Conservation (phyloP, 495 filamentous ascomycete species). For the Bombardia bombarda region DNA sequence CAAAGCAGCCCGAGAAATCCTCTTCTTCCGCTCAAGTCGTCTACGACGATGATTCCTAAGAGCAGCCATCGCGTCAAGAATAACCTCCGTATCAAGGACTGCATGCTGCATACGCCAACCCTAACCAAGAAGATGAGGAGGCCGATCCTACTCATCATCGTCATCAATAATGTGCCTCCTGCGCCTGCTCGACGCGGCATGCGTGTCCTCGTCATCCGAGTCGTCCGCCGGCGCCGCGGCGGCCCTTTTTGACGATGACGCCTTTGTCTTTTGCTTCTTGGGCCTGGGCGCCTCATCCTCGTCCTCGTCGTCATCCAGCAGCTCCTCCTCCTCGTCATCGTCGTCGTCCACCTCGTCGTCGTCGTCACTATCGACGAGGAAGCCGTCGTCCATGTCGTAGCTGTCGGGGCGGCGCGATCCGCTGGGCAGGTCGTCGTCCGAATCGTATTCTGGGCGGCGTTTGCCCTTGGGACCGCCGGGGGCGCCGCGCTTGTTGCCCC, state of each 20-base stretch:
- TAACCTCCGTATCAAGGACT: no score
- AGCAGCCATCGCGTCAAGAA: no score
- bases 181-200: conserved; percentile 24
- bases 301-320: conserved; percentile 39
- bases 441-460: conserved; percentile 45
- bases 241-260: conserved; percentile 28
- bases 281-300: conserved; percentile 37
- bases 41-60: no score
- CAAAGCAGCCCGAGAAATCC: no score
- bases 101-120: no score
- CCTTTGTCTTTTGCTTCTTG: conserved; percentile 39
- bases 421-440: conserved; percentile 58
- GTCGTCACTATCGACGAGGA: conserved; percentile 68
- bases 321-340: conserved; percentile 50
- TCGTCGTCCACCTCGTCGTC: conserved; percentile 55
- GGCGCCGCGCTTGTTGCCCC: conserved; percentile 40
- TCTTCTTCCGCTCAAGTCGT: no score
- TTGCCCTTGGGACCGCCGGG: conserved; percentile 34
- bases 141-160: conserved; percentile 39
- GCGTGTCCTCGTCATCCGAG: conserved; percentile 35
- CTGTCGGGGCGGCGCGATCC: conserved; percentile 64
- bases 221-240: conserved; percentile 21
- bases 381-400: conserved; percentile 75
- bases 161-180: conserved; percentile 42
- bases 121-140: no score